Evolutionary conservation across 2,329 filamentous ascomycete species (phyloP).

Genomic region (Sarocladiaceae sp.): DNA sequence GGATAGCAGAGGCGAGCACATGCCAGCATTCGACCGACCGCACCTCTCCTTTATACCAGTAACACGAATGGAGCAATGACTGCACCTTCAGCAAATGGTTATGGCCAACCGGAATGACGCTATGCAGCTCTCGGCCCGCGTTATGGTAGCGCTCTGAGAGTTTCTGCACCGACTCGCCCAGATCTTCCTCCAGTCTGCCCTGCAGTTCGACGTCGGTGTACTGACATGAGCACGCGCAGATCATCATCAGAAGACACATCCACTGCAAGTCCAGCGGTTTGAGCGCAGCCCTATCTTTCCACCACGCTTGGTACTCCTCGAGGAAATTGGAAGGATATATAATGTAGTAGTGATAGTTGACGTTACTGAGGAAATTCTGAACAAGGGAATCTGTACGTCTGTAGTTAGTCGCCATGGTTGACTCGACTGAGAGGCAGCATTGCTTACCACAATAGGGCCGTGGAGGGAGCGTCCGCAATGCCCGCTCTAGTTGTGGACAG

Average conservation of each 20-base stretch:
- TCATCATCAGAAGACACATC: constrained; percentile 31
- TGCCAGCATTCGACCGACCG: constrained; percentile 32
- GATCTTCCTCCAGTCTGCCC: constrained; percentile 23
- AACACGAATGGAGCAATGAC: constrained; percentile 29
- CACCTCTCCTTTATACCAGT: constrained; percentile 30
- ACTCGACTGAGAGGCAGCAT: not conserved
- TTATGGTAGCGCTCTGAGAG: constrained; percentile 27
- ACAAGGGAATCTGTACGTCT: constrained; percentile 29
- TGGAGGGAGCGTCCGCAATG: constrained; percentile 24
- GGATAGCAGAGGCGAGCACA: constrained; percentile 26
- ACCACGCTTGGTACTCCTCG: constrained; percentile 30
- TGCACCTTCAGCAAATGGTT: constrained; percentile 28
- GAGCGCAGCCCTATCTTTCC: constrained; percentile 21
- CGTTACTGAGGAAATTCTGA: constrained; percentile 30
- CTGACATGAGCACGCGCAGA: constrained; percentile 31
- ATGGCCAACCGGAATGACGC: constrained; percentile 25
- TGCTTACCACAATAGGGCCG: constrained; percentile 28
- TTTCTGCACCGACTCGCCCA: constrained; percentile 21
- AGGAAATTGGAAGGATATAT: constrained; percentile 29
- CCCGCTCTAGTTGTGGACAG: constrained; percentile 25
- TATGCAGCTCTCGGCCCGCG: constrained; percentile 25
- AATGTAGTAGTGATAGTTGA: constrained; percentile 34
- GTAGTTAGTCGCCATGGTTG: constrained; percentile 7
- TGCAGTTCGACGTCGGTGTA: constrained; percentile 24
- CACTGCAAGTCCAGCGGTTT: constrained; percentile 28